Base-by-base conservation (phyloP, 2,329 filamentous ascomycete species). In the Gyromitra esculenta region DNA sequence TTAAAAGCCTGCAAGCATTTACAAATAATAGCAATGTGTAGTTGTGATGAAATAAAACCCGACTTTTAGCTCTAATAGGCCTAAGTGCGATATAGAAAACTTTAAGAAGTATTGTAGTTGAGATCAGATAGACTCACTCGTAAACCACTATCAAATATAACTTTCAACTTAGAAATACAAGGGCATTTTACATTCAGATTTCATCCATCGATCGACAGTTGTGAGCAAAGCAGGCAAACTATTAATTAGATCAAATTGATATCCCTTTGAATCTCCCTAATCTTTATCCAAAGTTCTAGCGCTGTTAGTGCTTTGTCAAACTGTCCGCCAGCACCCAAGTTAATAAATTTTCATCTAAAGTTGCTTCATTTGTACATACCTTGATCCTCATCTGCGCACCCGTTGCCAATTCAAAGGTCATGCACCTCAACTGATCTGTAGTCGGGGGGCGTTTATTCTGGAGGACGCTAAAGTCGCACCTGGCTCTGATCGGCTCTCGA, bases 241-340 rank as follows among this genome's bases (percentile, higher is more conserved):
- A 15, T 4, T 31, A 5, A 39, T 18, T 15, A 67, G 5, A 31
- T 13, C 48, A 67, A 52, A 9, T 18, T 41, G 13, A 31, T 13
- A 43, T 67, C 64, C 18, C 31, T 56, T 25, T 67, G 64, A 56
- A 67, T 35, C n/a, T 21, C 37, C 35, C 45, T 56, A n/a, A 67
- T 67, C 2, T 67, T 41, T 37, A 31, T 37, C 64, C 64, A 67
- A 11, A 67, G 31, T 31, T 8, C 6, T 2, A 18, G 41, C 15
- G 64, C 6, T 41, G 41, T 56, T 37, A 41, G 11, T 5, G 41
- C 11, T 11, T 35, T 41, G 37, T 43, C 64, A 31, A 37, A 56
- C 64, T 67, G 43, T 7, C 60, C 21, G 35, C 15, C 25, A 37
- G 15, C 9, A 15, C n/a, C n/a, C n/a, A 8, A 13, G 15, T 67